Evolutionary conservation across 2,329 filamentous ascomycete species (phyloP).

Genomic region (Talaromyces verruculosus): DNA sequence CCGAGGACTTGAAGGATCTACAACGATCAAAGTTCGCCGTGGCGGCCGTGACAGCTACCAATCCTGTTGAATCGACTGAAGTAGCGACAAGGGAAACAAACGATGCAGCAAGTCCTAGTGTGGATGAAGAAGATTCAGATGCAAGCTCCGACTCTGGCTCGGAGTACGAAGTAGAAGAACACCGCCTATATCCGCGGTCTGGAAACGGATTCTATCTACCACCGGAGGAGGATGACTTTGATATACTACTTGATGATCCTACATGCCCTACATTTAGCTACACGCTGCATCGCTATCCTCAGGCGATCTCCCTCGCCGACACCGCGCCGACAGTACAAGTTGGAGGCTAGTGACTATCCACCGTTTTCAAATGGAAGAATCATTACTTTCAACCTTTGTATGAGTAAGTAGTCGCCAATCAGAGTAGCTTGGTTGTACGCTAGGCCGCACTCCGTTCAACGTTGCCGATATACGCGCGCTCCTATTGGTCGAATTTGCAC

Average conservation of each 20-base stretch:
- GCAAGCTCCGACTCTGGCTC: slow-evolving; percentile 42
- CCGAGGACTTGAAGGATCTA: slow-evolving; percentile 35
- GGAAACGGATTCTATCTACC: slow-evolving; percentile 62
- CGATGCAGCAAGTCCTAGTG: not conserved
- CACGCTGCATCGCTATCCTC: slow-evolving; percentile 32
- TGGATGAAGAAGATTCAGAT: slow-evolving; percentile 15
- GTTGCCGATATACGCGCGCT: not conserved
- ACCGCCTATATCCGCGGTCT: slow-evolving; percentile 62
- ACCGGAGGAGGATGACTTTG: slow-evolving; percentile 58
- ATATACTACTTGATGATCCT: slow-evolving; percentile 63
- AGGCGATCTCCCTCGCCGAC: slow-evolving; percentile 15
- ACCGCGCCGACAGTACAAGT: not conserved
- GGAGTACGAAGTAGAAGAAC: slow-evolving; percentile 50
- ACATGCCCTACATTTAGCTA: slow-evolving; percentile 59
- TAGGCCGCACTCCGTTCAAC: not conserved
- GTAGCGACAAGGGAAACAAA: not conserved
- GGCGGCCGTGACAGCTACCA: slow-evolving; percentile 20
- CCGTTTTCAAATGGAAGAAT: not conserved
- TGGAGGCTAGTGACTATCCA: not conserved
- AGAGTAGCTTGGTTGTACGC: not conserved
- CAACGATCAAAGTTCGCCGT: slow-evolving; percentile 30
- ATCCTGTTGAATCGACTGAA: not conserved
- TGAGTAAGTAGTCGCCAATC: not conserved
- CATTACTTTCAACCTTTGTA: not conserved
- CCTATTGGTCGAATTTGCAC: not conserved